These are phyloP conservation scores for Cystobasidium tubakii DNA, from an alignment of 768 basidiomycete species.

Conservation along the genomic window DNA sequence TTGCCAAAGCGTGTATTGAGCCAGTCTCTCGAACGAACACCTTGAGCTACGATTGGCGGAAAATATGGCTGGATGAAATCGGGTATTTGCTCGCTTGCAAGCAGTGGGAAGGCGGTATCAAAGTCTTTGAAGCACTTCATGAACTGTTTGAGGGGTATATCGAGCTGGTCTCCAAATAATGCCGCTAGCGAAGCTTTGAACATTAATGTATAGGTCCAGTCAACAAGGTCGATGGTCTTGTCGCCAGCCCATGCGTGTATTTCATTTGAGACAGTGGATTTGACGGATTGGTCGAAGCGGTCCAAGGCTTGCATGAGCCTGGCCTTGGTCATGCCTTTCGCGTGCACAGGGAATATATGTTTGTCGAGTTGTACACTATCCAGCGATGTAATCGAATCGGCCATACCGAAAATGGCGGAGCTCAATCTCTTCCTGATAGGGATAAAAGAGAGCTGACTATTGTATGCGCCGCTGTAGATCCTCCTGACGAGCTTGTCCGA, in stretches of 20 bases:
- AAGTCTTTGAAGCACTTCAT: constrained; percentile 34
- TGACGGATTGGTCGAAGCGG: constrained; percentile 28
- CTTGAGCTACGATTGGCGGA: constrained; percentile 21
- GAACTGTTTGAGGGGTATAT: neutral
- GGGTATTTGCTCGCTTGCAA: constrained; percentile 39
- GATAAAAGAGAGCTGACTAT: constrained; percentile 34
- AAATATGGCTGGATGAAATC: neutral
- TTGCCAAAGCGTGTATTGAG: constrained; percentile 3
- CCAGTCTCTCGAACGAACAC: neutral
- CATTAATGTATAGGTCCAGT: constrained; percentile 31
- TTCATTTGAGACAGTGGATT: neutral
- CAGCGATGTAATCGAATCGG: neutral
- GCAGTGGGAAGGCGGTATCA: constrained; percentile 40
- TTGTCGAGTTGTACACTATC: constrained; percentile 4
- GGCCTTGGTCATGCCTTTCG: constrained; percentile 28
- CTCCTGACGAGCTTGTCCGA: constrained; percentile 8
- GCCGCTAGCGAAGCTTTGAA: constrained; percentile 27
- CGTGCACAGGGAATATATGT: constrained; percentile 37
- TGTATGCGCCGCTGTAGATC: constrained; percentile 34
- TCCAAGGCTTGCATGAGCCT: constrained; percentile 18
- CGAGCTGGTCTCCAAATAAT: constrained; percentile 37
- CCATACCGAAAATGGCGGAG: constrained; percentile 33
- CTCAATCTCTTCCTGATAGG: constrained; percentile 39
- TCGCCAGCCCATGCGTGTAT: constrained; percentile 12
- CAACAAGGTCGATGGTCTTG: neutral